Evolutionary conservation across 108 stramenopile genomes (phyloP).

Genomic region (Fragilariopsis cylindrus): DNA sequence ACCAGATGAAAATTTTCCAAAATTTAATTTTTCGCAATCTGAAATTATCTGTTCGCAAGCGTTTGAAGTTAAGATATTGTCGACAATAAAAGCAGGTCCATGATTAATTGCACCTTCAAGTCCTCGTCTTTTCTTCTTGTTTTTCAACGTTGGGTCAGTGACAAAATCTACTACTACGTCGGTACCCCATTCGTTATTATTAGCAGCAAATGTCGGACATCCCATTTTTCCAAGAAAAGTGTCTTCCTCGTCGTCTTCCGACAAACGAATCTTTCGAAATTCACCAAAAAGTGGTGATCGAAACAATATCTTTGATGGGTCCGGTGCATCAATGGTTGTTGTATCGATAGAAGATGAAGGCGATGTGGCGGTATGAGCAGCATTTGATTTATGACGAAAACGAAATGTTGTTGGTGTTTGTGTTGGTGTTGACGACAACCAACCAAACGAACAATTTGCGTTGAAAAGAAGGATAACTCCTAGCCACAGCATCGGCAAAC

Average conservation of each 20-base stretch:
- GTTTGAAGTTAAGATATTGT: conserved; percentile 45
- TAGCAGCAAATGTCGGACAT: conserved; percentile 65
- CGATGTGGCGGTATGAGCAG: background rate
- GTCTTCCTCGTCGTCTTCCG: conserved; percentile 23
- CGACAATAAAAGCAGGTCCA: conserved; percentile 64
- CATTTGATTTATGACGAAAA: background rate
- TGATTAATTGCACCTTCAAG: conserved; percentile 63
- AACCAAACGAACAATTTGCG: background rate
- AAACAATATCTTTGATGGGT: background rate
- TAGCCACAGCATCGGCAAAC: background rate
- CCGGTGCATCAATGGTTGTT: background rate
- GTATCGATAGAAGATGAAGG: background rate
- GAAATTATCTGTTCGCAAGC: conserved; percentile 62
- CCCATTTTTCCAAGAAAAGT: conserved; percentile 48
- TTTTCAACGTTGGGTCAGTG: background rate
- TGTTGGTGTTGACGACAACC: background rate
- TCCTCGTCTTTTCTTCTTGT: conserved; percentile 30
- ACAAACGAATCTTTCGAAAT: background rate
- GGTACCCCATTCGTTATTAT: conserved; percentile 8
- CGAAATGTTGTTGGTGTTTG: background rate
- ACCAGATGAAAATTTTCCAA: conserved; percentile 67
- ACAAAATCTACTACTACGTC: background rate
- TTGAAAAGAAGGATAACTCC: background rate
- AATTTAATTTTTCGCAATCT: conserved; percentile 54
- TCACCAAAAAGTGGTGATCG: conserved; percentile 18